Evolutionary conservation across 352 stramenopile species (phyloP).

Genomic region (Aphanomyces euteiches): DNA sequence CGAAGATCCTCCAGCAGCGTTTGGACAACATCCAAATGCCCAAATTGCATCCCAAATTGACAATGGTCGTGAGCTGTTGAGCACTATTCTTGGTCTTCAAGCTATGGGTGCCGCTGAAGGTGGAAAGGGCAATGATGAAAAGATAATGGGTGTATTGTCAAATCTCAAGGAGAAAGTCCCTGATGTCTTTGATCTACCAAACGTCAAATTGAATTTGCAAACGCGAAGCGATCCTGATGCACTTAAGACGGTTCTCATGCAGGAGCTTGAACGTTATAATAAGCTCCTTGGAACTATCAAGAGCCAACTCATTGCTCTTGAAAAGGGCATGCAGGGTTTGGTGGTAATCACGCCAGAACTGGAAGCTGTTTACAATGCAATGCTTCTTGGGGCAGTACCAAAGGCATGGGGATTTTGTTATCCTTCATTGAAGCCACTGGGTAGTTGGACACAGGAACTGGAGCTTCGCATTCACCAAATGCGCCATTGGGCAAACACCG

Average conservation of each 20-base stretch:
- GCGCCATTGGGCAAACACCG: conserved; percentile 80
- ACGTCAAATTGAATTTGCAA: conserved; percentile 65
- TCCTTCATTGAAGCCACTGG: conserved; percentile 91
- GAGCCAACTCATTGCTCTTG: conserved; percentile 72
- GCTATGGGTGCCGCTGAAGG: conserved; percentile 76
- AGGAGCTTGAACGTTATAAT: conserved; percentile 95
- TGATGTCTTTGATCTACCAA: conserved; percentile 83
- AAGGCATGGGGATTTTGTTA: conserved; percentile 92
- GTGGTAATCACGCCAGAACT: conserved; percentile 95
- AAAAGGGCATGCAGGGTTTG: conserved; percentile 90
- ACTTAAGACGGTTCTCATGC: conserved; percentile 92
- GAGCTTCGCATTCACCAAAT: conserved; percentile 89
- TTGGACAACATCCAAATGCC: conserved; percentile 94
- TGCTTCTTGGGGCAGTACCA: conserved; percentile 86
- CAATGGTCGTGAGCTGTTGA: conserved; percentile 85
- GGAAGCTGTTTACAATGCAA: conserved; percentile 89
- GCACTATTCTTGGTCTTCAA: conserved; percentile 88
- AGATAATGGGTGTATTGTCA: conserved; percentile 77
- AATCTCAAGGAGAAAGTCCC: conserved; percentile 86
- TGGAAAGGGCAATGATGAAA: conserved; percentile 84
- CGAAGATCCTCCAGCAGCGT: conserved; percentile 87
- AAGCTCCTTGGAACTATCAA: conserved; percentile 79
- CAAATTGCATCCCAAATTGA: conserved; percentile 95
- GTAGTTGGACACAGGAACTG: conserved; percentile 90
- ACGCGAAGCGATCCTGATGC: conserved; percentile 83